A percentile compares a stretch with the other conserved stretches of the same genome.
These are phyloP conservation scores for Alternaria gansuensis DNA, from an alignment of 2,329 filamentous ascomycete genomes.

Conservation along the genomic window DNA sequence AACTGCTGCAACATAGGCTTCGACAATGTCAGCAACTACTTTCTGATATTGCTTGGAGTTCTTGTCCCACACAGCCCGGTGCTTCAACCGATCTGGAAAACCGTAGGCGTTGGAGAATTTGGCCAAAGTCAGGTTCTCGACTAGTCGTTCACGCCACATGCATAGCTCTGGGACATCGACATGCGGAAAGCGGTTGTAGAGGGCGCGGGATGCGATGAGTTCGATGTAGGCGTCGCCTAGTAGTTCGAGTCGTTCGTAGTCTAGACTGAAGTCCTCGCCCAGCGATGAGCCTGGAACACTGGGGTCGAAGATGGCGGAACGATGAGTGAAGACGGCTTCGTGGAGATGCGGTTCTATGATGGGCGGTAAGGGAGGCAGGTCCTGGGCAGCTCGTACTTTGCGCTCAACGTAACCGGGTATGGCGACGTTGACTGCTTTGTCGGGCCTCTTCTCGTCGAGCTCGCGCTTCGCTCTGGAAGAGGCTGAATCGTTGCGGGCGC, in stretches of 20 bases:
- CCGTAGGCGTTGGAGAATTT: slow-evolving; percentile 75
- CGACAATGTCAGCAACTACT: slow-evolving; percentile 85
- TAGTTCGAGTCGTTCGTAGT: slow-evolving; percentile 87
- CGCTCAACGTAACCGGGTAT: slow-evolving; percentile 43
- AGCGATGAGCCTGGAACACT: slow-evolving; percentile 31
- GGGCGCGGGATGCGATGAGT: slow-evolving; percentile 75
- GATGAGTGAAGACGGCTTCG: slow-evolving; percentile 72
- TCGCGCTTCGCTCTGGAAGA: slow-evolving; percentile 62
- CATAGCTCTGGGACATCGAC: slow-evolving; percentile 74
- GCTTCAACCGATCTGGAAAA: slow-evolving; percentile 70
- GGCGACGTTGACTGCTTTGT: slow-evolving; percentile 26
- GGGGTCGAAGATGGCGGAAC: slow-evolving; percentile 33
- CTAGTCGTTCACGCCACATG: slow-evolving; percentile 78
- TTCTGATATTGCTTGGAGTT: slow-evolving; percentile 63
- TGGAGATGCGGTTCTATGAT: slow-evolving; percentile 69
- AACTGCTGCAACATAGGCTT: slow-evolving; percentile 85
- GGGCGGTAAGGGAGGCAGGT: slow-evolving; percentile 67
- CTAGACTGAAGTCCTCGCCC: slow-evolving; percentile 38
- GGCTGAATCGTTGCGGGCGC: slow-evolving; percentile 47
- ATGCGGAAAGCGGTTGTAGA: slow-evolving; percentile 74
- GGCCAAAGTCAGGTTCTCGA: slow-evolving; percentile 81
- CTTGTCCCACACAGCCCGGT: slow-evolving; percentile 54
- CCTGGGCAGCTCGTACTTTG: slow-evolving; percentile 41
- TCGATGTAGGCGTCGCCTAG: slow-evolving; percentile 88
- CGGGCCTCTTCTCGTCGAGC: slow-evolving; percentile 42